These are phyloP conservation scores for Umbelopsis sp. DNA, from an alignment of 192 early-diverging fungal genomes.

Conservation along the genomic window DNA sequence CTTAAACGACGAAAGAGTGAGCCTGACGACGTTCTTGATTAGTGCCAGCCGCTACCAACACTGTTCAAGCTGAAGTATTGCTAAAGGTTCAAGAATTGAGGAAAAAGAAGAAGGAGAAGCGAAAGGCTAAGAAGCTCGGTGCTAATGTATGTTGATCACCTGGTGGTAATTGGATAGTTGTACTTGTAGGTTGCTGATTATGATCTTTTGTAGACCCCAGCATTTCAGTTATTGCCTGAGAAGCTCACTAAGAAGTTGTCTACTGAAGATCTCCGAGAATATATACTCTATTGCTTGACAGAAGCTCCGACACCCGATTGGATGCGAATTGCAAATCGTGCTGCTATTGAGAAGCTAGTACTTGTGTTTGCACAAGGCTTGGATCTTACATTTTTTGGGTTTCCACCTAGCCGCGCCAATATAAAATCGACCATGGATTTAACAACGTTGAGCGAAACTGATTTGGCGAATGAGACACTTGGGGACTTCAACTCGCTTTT, in stretches of 20 bases:
- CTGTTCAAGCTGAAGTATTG: not conserved
- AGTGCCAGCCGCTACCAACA: no score
- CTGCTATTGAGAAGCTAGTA: slow-evolving; percentile 41
- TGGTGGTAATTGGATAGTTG: no score
- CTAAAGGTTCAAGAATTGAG: not conserved
- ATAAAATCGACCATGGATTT: slow-evolving; percentile 30
- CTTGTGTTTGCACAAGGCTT: slow-evolving; percentile 47
- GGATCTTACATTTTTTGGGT: slow-evolving; percentile 45
- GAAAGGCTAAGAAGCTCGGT: slow-evolving; percentile 13
- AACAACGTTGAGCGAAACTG: slow-evolving; percentile 1
- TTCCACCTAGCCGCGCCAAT: slow-evolving; percentile 26
- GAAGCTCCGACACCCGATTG: slow-evolving; percentile 41
- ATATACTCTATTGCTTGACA: slow-evolving; percentile 46
- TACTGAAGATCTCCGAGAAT: slow-evolving; percentile 46
- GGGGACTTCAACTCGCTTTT: slow-evolving; percentile 28
- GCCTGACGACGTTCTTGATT: no score
- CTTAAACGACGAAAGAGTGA: no score
- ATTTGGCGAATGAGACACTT: slow-evolving; percentile 26
- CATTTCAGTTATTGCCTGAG: slow-evolving; percentile 18
- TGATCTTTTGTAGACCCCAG: not conserved
- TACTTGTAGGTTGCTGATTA: not conserved
- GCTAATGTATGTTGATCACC: no score
- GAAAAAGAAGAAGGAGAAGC: slow-evolving; percentile 21
- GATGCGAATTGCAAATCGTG: slow-evolving; percentile 39
- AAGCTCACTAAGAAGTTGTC: not conserved